These are phyloP conservation scores for Exsudoporus frostii DNA, from an alignment of 768 basidiomycete genomes.

Conservation along the genomic window DNA sequence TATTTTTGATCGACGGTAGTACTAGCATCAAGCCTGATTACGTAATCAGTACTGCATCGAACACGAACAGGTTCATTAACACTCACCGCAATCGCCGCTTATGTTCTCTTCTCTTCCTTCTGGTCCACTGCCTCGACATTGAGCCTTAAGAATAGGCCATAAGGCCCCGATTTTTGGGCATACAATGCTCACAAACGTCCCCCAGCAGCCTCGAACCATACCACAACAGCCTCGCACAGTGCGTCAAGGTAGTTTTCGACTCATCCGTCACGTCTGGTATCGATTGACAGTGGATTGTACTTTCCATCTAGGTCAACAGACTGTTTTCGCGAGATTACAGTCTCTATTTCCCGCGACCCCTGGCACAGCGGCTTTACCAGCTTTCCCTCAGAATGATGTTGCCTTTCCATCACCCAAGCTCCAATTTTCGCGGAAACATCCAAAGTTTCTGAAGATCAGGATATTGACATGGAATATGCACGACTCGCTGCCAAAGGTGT, in stretches of 20 bases:
- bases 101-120: conserved; percentile 21
- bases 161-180: conserved; percentile 18
- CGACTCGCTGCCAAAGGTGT: conserved; percentile 72
- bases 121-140: conserved; percentile 21
- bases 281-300: neutral
- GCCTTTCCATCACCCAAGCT: conserved; percentile 23
- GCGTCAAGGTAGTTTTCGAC: conserved; percentile 19
- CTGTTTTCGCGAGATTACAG: conserved; percentile 50
- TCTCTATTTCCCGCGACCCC: conserved; percentile 45
- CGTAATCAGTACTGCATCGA: conserved; percentile 23
- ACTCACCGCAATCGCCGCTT: conserved; percentile 13
- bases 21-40: conserved; percentile 18
- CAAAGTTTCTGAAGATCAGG: conserved; percentile 59
- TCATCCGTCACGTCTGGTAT: conserved; percentile 3
- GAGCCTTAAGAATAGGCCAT: conserved; percentile 31
- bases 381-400: conserved; percentile 19
- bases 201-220: conserved; percentile 18
- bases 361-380: conserved; percentile 17
- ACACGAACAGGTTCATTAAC: conserved; percentile 22
- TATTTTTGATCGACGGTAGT: neutral
- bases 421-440: conserved; percentile 23
- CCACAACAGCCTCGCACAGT: conserved; percentile 12
- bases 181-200: conserved; percentile 22
- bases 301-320: conserved; percentile 32
- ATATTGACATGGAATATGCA: conserved; percentile 87